phyloP scores from a whole-genome alignment of 345 rosid genomes.

The Cardamine resedifolia region DNA sequence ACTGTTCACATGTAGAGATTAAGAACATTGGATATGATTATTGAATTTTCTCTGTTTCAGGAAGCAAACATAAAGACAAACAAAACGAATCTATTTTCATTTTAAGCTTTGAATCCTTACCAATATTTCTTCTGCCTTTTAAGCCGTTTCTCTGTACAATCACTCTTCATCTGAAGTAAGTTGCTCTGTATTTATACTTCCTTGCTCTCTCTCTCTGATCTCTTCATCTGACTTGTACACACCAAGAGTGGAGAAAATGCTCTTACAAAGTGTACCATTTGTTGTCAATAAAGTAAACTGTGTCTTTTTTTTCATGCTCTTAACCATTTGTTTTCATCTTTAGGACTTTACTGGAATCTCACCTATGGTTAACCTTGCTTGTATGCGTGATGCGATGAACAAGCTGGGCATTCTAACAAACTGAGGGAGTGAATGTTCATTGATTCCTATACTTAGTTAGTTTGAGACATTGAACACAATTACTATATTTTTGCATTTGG shows the following conservation, averaged over 20 bases:
- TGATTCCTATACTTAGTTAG: no score
- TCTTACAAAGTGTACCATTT: constrained; percentile 47
- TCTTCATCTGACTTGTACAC: constrained; percentile 28
- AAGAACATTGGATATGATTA: neutral
- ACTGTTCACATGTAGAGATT: constrained; percentile 21
- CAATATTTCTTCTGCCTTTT: neutral
- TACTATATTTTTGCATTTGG: no score
- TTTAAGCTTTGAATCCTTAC: constrained; percentile 12
- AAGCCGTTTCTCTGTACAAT: constrained; percentile 24
- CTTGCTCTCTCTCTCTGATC: constrained; percentile 52
- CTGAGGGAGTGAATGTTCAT: no score
- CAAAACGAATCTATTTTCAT: neutral
- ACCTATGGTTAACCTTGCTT: no score
- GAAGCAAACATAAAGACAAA: neutral
- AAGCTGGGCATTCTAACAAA: no score
- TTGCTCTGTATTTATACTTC: constrained; percentile 64
- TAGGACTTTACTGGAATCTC: no score
- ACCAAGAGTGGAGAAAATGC: constrained; percentile 41
- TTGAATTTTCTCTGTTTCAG: neutral
- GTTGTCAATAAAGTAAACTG: no score
- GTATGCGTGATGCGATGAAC: no score
- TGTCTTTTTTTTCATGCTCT: no score
- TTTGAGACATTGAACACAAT: no score
- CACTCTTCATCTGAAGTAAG: constrained; percentile 60
- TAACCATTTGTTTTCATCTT: no score